Percentiles rank a stretch among this genome's conserved stretches.
Evolutionary conservation across 495 filamentous ascomycete species (phyloP).

Genomic region (Aspergillus coremiiformis): DNA sequence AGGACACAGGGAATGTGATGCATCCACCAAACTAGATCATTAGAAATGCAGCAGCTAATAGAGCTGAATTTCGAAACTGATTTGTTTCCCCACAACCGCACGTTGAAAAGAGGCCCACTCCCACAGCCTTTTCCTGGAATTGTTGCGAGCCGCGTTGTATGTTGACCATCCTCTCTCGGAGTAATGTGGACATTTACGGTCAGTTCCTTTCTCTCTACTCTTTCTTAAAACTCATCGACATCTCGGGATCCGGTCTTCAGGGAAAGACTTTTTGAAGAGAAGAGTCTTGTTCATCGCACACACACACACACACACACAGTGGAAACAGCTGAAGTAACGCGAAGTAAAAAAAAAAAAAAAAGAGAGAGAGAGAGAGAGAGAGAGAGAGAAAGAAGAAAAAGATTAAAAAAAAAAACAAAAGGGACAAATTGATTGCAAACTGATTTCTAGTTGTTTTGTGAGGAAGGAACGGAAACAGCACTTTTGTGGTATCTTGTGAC

Average conservation of each 20-base stretch:
- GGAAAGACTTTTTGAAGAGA: neutral
- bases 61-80: constrained; percentile 8
- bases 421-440: neutral
- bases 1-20: constrained; percentile 25
- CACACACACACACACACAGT: neutral
- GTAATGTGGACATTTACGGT: neutral
- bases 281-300: neutral
- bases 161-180: neutral
- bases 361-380: too few relatives aligned
- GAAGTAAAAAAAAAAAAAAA: neutral
- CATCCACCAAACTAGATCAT: constrained; percentile 20
- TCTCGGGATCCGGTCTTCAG: neutral
- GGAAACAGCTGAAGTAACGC: neutral
- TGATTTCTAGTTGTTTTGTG: neutral
- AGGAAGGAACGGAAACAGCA: neutral
- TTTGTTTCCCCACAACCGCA: constrained; percentile 15
- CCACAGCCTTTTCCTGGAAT: constrained; percentile 4
- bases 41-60: constrained; percentile 13
- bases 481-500: constrained; percentile 3
- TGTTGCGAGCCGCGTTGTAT: neutral
- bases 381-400: too few relatives aligned
- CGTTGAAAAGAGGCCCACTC: constrained; percentile 19
- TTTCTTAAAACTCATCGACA: neutral
- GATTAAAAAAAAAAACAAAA: too few relatives aligned
- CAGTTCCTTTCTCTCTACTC: neutral